Percentiles rank a stretch among this genome's conserved stretches.
Conservation (phyloP, 192 early-diverging fungal species). For the Backusella psychrophila region DNA sequence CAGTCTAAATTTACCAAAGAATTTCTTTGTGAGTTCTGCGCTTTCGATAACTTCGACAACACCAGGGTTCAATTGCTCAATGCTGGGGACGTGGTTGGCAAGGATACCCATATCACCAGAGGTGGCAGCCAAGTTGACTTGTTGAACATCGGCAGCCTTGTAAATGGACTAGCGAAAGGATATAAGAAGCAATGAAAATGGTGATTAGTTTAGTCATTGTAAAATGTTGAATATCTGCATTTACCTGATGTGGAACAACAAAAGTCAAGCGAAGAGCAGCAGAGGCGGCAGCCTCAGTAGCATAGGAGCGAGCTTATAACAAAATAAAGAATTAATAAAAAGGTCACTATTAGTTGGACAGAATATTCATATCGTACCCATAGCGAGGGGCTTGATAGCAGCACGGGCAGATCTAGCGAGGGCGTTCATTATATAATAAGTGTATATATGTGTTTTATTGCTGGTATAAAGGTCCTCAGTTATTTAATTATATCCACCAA, state of each 20-base stretch:
- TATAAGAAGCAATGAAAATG: background rate
- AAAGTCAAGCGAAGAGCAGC: constrained; percentile 87
- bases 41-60: constrained; percentile 81
- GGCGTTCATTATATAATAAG: constrained; percentile 45
- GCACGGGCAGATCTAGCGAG: constrained; percentile 51
- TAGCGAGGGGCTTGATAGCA: constrained; percentile 41
- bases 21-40: constrained; percentile 77
- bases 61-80: constrained; percentile 93
- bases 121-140: constrained; percentile 91
- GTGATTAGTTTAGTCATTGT: background rate
- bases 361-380: constrained; percentile 36
- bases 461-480: background rate
- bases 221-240: background rate
- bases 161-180: constrained; percentile 59
- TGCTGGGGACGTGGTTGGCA: constrained; percentile 95
- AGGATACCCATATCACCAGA: constrained; percentile 98
- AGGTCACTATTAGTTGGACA: background rate
- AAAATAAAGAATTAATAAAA: background rate
- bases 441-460: background rate
- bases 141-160: constrained; percentile 70
- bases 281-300: constrained; percentile 70
- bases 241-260: constrained; percentile 87
- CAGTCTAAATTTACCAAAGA: constrained; percentile 67
- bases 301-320: constrained; percentile 69
- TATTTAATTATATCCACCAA: background rate